Evolutionary conservation across 192 early-diverging fungal genomes (phyloP).

Genomic region (Podila minutissima): DNA sequence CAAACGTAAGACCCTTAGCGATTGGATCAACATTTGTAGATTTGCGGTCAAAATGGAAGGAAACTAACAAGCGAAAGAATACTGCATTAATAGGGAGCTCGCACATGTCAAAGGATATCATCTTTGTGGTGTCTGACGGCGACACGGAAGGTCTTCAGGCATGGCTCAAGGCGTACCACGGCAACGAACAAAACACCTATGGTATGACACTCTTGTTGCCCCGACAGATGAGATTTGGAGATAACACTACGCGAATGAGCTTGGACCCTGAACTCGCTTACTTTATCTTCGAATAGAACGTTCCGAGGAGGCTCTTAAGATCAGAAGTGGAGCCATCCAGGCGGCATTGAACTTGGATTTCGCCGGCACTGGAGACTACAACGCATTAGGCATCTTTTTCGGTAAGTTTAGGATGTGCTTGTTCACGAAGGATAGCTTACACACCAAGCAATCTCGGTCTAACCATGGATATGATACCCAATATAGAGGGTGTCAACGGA

Average conservation of each 20-base stretch:
- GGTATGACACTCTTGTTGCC: conserved; percentile 12
- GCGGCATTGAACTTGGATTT: conserved; percentile 91
- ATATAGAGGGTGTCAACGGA: conserved; percentile 84
- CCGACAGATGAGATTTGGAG: not conserved
- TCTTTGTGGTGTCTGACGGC: conserved; percentile 86
- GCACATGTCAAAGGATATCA: conserved; percentile 94
- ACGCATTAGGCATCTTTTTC: conserved; percentile 76
- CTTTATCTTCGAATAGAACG: conserved; percentile 10
- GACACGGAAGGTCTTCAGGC: conserved; percentile 79
- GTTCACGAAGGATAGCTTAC: not conserved
- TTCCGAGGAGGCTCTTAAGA: conserved; percentile 20
- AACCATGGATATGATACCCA: not conserved
- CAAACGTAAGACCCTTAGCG: conserved; percentile 56
- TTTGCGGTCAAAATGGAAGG: not conserved
- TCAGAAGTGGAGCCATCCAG: conserved; percentile 84
- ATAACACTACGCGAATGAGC: not conserved
- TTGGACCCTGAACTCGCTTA: not conserved
- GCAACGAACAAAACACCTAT: conserved; percentile 50
- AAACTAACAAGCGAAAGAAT: not conserved
- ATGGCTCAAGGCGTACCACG: conserved; percentile 94
- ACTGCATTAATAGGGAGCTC: conserved; percentile 56
- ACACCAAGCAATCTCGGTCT: not conserved
- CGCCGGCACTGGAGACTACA: conserved; percentile 69
- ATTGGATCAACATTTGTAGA: not conserved
- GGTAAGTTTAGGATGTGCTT: conserved; percentile 52